Percentiles rank a stretch among this genome's conserved stretches.
Evolutionary conservation across 2,329 filamentous ascomycete species (phyloP).

Genomic region (Zymoseptoria pseudotritici): DNA sequence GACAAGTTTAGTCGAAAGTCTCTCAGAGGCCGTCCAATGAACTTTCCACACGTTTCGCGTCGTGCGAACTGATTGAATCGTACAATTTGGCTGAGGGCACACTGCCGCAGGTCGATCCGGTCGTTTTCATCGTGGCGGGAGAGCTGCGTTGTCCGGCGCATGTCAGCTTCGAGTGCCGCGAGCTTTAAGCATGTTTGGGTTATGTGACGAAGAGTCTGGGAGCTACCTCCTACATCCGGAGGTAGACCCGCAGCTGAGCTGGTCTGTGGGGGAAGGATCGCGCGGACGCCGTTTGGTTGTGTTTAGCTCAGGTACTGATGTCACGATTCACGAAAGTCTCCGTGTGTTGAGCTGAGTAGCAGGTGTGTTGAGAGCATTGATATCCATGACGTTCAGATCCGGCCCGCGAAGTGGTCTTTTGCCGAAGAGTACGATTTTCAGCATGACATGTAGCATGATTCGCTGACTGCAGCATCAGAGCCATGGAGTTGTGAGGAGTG

Average conservation of each 20-base stretch:
- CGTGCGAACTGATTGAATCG: not conserved
- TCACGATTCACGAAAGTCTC: constrained; percentile 1
- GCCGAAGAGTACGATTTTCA: too few species aligned
- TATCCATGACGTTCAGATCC: not conserved
- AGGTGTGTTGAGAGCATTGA: not conserved
- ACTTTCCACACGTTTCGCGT: not conserved
- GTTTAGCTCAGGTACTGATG: constrained; percentile 4
- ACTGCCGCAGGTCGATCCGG: not conserved
- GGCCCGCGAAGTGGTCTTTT: too few species aligned
- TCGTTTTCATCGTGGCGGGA: not conserved
- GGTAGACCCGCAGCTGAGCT: not conserved
- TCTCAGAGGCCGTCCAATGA: not conserved
- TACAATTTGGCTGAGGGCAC: not conserved
- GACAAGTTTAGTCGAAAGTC: not conserved
- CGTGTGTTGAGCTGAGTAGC: not conserved
- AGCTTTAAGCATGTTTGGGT: not conserved
- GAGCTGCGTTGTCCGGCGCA: not conserved
- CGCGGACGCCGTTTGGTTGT: not conserved
- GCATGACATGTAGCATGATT: too few species aligned
- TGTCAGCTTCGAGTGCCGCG: not conserved
- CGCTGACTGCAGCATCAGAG: not conserved
- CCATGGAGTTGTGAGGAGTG: too few species aligned
- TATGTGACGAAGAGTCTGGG: not conserved
- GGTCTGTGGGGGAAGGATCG: not conserved
- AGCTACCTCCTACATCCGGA: not conserved